phyloP scores from a whole-genome alignment of 306 rosid genomes.

The Gillenia trifoliata region DNA sequence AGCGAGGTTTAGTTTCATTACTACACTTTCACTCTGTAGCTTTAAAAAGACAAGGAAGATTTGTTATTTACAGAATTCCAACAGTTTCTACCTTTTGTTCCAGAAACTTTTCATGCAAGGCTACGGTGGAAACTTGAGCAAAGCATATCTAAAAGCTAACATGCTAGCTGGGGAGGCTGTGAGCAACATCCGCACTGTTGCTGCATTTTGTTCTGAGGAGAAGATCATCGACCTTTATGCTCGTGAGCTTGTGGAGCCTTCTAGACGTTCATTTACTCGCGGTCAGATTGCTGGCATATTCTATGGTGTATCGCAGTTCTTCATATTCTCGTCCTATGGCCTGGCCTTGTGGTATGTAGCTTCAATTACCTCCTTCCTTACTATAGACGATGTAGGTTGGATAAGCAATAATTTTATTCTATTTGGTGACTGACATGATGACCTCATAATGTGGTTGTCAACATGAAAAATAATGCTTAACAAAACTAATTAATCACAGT shows the following conservation, averaged over 20 bases:
- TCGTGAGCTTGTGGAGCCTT: constrained; percentile 75
- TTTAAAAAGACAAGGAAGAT: background rate
- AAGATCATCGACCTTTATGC: constrained; percentile 73
- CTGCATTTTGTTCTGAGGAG: constrained; percentile 92
- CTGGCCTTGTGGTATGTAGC: constrained; percentile 81
- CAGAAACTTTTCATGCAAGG: constrained; percentile 96
- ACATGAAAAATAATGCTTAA: too few relatives aligned
- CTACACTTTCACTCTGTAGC: too few relatives aligned
- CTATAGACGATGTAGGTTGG: background rate
- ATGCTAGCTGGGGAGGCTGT: constrained; percentile 98
- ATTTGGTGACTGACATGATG: too few relatives aligned
- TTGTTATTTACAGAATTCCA: background rate
- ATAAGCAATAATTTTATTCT: background rate
- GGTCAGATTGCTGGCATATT: constrained; percentile 93
- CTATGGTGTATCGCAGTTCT: constrained; percentile 87
- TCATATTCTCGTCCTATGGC: constrained; percentile 94
- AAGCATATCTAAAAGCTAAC: constrained; percentile 88
- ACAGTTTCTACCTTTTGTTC: constrained; percentile 15
- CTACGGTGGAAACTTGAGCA: constrained; percentile 98
- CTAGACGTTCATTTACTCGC: constrained; percentile 62
- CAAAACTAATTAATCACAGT: too few relatives aligned
- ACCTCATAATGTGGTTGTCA: too few relatives aligned
- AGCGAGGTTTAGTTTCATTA: constrained; percentile 59
- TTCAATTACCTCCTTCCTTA: constrained; percentile 1
- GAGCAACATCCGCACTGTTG: constrained; percentile 86